A percentile compares a stretch with the other conserved stretches of the same genome.
phyloP scores from a whole-genome alignment of 1,284 basidiomycete species.

The Pterula multifida region DNA sequence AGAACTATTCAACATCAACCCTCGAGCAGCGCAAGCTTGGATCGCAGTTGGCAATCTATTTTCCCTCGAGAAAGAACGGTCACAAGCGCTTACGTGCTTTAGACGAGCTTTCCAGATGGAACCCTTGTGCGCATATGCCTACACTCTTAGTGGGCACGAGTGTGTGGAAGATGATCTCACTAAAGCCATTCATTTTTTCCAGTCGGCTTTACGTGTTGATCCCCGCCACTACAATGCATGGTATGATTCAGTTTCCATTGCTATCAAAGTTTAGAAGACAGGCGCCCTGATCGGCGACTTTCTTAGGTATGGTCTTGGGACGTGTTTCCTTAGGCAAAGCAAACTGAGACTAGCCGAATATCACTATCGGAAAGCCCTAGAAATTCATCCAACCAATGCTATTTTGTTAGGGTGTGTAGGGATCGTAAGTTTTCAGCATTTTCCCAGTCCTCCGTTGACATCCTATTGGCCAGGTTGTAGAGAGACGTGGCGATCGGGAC shows the following conservation, averaged over 20 bases:
- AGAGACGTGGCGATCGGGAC: conserved; percentile 63
- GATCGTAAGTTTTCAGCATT: conserved; percentile 46
- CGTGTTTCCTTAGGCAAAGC: conserved; percentile 86
- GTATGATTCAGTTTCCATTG: conserved; percentile 39
- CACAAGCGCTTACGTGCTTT: conserved; percentile 87
- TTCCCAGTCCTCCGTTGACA: conserved; percentile 9
- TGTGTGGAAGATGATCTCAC: conserved; percentile 88
- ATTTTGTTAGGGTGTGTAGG: conserved; percentile 85
- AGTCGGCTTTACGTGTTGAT: conserved; percentile 80
- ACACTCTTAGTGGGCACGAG: conserved; percentile 90
- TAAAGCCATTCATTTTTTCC: conserved; percentile 81
- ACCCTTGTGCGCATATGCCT: conserved; percentile 80
- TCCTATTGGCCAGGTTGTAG: conserved; percentile 54
- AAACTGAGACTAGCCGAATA: conserved; percentile 87
- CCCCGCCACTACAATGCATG: conserved; percentile 91
- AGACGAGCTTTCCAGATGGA: conserved; percentile 78
- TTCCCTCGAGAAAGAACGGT: conserved; percentile 81
- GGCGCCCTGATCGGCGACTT: background rate
- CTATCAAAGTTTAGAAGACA: too few relatives aligned
- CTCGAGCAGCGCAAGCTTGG: conserved; percentile 82
- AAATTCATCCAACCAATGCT: conserved; percentile 86
- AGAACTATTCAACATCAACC: conserved; percentile 72
- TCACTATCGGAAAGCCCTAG: conserved; percentile 81
- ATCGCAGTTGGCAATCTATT: conserved; percentile 91
- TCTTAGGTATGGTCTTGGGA: conserved; percentile 88